Evolutionary conservation across 78 protist species (phyloP), one percentile per base, ranked within the genome.

Genomic region (Creolimax fragrantissima): DNA sequence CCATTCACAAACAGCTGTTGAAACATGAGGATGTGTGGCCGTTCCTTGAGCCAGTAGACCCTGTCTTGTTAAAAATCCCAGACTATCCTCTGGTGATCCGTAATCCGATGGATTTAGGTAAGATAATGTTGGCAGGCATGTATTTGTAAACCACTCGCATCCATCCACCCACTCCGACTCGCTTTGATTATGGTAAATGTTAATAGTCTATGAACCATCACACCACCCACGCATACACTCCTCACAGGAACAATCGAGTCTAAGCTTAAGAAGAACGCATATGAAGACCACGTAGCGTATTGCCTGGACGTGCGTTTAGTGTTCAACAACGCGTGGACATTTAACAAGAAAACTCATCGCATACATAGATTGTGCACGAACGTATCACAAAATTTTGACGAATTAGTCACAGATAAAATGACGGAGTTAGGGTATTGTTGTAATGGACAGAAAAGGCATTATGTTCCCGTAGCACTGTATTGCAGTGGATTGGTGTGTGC

Each of bases 61-160:
- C 32, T 4, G 91, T 44, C 94, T 42, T 4, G 3, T 39, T 94
- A 24, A 32, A 43, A n/a, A 84, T 90, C 11, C 84, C 83, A 3
- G 45, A 43, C 45, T 95, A 95, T 37, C 92, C 85, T 7, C 35
- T 58, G 45, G 7, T 95, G 7, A 43, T 95, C 93, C 47, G 93
- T 90, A 43, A 91, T 4, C 96, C 96, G 7, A 95, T 95, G 96
- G 96, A 95, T 84, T 58, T 95, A 0, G 90, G 90, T n/a, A n/a
- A n/a, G n/a, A n/a, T n/a, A n/a, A n/a, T n/a, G n/a, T n/a, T n/a
- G n/a, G n/a, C n/a, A 83, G 92, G 93, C 5, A 44, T 91, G n/a
- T n/a, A 24, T 42, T 35, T 35, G 2, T n/a, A n/a, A n/a, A n/a
- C n/a, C n/a, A n/a, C n/a, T n/a, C n/a, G n/a, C n/a, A n/a, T n/a